phyloP scores from a whole-genome alignment of 305 asterid genomes.

The Euphrasia arctica region DNA sequence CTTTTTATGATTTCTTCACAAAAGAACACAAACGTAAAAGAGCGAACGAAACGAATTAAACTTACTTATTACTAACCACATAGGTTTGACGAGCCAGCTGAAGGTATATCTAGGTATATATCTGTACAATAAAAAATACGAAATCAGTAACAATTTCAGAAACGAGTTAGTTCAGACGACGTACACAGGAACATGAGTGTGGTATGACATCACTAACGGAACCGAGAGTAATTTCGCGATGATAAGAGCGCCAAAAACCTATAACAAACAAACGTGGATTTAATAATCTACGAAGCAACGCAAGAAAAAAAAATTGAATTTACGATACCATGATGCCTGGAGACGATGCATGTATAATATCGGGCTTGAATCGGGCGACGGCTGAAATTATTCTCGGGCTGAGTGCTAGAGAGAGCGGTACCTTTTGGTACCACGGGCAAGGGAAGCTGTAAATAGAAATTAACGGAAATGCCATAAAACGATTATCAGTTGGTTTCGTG shows the following conservation, averaged over 20 bases:
- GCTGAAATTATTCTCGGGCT: slow-evolving; percentile 98
- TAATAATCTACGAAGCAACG: background rate
- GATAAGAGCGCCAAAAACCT: slow-evolving; percentile 95
- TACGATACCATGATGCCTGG: slow-evolving; percentile 88
- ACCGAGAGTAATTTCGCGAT: slow-evolving; percentile 81
- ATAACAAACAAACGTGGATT: background rate
- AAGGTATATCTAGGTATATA: slow-evolving; percentile 97
- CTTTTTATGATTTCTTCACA: background rate
- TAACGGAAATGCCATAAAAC: slow-evolving; percentile 10
- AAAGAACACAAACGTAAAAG: background rate
- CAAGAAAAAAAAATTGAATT: background rate
- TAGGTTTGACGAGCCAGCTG: slow-evolving; percentile 97
- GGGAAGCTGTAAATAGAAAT: slow-evolving; percentile 71
- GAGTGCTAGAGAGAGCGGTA: slow-evolving; percentile 93
- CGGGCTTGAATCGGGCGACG: slow-evolving; percentile 93
- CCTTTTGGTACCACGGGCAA: slow-evolving; percentile 82
- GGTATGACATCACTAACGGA: slow-evolving; percentile 95
- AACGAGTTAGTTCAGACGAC: slow-evolving; percentile 31
- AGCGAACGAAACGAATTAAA: background rate
- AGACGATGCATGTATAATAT: slow-evolving; percentile 95
- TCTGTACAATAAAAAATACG: slow-evolving; percentile 37
- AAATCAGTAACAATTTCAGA: no score
- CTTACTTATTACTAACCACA: slow-evolving; percentile 95
- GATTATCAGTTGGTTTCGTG: slow-evolving; percentile 1
- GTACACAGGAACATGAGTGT: slow-evolving; percentile 99